Evolutionary conservation across 495 filamentous ascomycete species (phyloP).

Genomic region (Thermochaetoides thermophila): DNA sequence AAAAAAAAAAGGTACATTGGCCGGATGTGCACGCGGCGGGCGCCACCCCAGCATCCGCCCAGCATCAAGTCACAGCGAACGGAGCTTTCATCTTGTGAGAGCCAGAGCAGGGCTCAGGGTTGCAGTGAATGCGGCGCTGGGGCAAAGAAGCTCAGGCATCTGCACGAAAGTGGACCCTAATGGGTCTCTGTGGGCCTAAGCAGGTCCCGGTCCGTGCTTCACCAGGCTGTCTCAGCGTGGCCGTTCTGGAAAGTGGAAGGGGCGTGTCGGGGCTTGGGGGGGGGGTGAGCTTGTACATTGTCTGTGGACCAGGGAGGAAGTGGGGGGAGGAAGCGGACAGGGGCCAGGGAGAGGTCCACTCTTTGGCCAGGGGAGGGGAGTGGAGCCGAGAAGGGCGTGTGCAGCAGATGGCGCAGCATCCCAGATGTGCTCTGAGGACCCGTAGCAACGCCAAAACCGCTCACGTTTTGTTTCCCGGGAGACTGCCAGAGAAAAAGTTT

Average conservation of each 20-base stretch:
- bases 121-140: constrained; percentile 4
- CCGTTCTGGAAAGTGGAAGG: constrained; percentile 11
- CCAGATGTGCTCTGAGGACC: not conserved
- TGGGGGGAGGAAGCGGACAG: too few relatives aligned
- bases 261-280: too few relatives aligned
- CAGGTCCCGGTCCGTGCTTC: constrained; percentile 5
- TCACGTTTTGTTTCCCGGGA: constrained; percentile 9
- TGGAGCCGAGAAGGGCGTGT: constrained; percentile 2
- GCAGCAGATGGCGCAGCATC: not conserved
- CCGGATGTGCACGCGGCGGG: constrained; percentile 8
- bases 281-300: too few relatives aligned
- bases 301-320: constrained; percentile 1
- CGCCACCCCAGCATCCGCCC: constrained; percentile 8
- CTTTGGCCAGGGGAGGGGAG: too few relatives aligned
- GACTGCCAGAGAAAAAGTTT: too few relatives aligned
- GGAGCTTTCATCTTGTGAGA: too few relatives aligned
- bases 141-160: constrained; percentile 1
- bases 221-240: constrained; percentile 6
- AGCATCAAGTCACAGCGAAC: constrained; percentile 4
- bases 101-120: too few relatives aligned
- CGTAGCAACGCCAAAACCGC: constrained; percentile 1
- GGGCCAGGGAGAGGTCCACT: too few relatives aligned
- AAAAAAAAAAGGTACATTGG: constrained; percentile 10
- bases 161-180: constrained; percentile 1
- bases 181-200: too few relatives aligned